Evolutionary conservation across 2,329 filamentous ascomycete genomes (phyloP), one percentile per base, ranked within the genome.

Genomic region (Tetracladium maxilliforme): DNA sequence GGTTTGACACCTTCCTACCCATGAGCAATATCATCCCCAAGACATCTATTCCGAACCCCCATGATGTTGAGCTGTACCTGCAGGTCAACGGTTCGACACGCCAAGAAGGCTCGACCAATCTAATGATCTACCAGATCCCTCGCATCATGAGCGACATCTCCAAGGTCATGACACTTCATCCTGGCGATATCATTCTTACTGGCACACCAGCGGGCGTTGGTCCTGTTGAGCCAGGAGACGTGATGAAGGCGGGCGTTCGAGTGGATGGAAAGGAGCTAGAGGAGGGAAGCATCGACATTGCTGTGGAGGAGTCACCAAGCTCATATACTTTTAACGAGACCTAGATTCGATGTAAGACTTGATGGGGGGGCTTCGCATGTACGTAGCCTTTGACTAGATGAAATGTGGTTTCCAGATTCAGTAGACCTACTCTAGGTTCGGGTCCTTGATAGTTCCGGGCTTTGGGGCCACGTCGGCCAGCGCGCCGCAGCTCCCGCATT

Each of bases 151-250:
- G 77, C 42, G 84, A 94, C 56, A 92, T 98, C 45, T 90, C 82
- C 36, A 76, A 76, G 47, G 86, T 95, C 30, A 94, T 95, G 84
- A 84, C 83, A 7, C 61, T 98, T 30, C 77, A 92, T 52, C 70
- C 79, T 43, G 90, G 87, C 24, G 90, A 98, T 51, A 74, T 98
- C 43, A 72, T 98, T 24, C 57, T 98, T 39, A 98, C 90, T n/a
- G 90, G 90, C 11, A 98, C 90, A 25, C 90, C 90, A 24, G 94
- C 94, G 56, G 90, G 90, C 9, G 90, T 98, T 3, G 90, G 90
- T 2, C 64, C 74, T 12, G 84, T 93, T 3, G 70, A 73, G 31
- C 72, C 80, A 2, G 90, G 90, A 3, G 86, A 98, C 54, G 61
- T 87, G 16, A 82, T 98, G 66, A 75, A 65, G 34, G 86, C 81